These are phyloP conservation scores for Syncephalastrum sp. DNA, from an alignment of 371 early-diverging fungal species.

Conservation along the genomic window DNA sequence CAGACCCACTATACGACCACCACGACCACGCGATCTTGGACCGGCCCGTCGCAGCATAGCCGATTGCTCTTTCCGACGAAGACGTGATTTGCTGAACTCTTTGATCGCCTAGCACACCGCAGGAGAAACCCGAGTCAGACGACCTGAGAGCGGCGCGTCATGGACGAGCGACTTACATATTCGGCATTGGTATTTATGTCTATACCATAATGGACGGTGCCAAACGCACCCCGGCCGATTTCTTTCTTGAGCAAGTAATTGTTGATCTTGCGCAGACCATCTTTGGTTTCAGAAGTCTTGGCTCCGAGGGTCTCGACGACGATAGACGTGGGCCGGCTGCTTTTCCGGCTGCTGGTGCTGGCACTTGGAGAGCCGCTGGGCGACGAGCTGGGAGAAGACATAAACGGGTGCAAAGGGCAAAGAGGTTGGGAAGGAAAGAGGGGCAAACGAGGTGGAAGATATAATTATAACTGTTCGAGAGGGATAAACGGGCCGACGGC, in stretches of 20 bases:
- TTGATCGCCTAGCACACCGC: conserved; percentile 74
- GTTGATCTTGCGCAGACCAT: conserved; percentile 72
- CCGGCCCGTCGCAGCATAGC: conserved; percentile 48
- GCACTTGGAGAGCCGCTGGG: background rate
- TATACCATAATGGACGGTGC: conserved; percentile 80
- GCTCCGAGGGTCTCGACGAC: conserved; percentile 74
- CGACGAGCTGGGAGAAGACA: too few relatives aligned
- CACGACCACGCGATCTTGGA: conserved; percentile 38
- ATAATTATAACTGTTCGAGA: too few relatives aligned
- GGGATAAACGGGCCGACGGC: too few relatives aligned
- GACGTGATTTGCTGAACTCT: conserved; percentile 83
- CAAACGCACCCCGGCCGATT: conserved; percentile 89
- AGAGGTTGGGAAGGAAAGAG: too few relatives aligned
- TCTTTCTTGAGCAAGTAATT: conserved; percentile 74
- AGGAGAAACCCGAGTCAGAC: too few relatives aligned
- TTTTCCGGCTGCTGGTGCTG: conserved; percentile 2
- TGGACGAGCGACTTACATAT: conserved; percentile 51
- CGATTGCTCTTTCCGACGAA: conserved; percentile 73
- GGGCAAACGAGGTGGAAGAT: too few relatives aligned
- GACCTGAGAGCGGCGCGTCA: background rate
- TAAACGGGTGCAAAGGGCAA: too few relatives aligned
- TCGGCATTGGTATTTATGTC: conserved; percentile 52
- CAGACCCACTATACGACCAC: conserved; percentile 27
- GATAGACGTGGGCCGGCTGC: conserved; percentile 36
- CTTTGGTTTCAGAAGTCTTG: conserved; percentile 63